A percentile compares a stretch with the other conserved stretches of the same genome.
These are phyloP conservation scores for Volvox africanus DNA, from an alignment of 139 green algal genomes.

Conservation along the genomic window DNA sequence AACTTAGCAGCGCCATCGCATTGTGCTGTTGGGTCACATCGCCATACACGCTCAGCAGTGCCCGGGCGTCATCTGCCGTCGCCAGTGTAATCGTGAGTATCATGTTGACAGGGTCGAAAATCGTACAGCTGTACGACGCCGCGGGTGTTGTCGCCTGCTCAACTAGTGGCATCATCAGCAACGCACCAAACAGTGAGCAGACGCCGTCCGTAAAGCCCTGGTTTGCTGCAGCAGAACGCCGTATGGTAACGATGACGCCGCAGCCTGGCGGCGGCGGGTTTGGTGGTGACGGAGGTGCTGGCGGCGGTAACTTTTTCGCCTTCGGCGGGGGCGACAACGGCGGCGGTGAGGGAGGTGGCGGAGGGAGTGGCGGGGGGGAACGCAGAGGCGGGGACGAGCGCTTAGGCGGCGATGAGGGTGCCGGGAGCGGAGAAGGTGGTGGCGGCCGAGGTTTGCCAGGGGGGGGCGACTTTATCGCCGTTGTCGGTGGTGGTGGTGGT, in stretches of 20 bases:
- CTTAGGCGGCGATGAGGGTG: background rate
- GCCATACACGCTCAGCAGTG: background rate
- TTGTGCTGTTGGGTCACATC: background rate
- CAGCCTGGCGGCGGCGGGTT: background rate
- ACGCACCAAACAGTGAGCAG: background rate
- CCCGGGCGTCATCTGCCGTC: too few species aligned
- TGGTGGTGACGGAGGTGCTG: background rate
- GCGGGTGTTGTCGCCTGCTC: background rate
- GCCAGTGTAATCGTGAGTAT: background rate
- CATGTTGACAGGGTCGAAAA: background rate
- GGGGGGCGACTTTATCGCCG: background rate
- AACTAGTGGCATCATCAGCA: slow-evolving; percentile 12
- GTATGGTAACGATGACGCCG: background rate
- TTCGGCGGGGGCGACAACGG: background rate
- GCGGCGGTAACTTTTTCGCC: background rate
- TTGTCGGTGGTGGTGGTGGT: background rate
- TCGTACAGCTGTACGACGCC: background rate
- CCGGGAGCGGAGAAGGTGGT: background rate
- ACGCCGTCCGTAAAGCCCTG: background rate
- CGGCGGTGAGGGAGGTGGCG: background rate
- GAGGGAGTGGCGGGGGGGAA: background rate
- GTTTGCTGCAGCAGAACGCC: background rate
- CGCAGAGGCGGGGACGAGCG: background rate
- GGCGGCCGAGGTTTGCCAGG: too few species aligned
- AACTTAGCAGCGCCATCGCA: background rate